Evolutionary conservation across 2,329 filamentous ascomycete species (phyloP).

Genomic region (Macrophomina tecta): DNA sequence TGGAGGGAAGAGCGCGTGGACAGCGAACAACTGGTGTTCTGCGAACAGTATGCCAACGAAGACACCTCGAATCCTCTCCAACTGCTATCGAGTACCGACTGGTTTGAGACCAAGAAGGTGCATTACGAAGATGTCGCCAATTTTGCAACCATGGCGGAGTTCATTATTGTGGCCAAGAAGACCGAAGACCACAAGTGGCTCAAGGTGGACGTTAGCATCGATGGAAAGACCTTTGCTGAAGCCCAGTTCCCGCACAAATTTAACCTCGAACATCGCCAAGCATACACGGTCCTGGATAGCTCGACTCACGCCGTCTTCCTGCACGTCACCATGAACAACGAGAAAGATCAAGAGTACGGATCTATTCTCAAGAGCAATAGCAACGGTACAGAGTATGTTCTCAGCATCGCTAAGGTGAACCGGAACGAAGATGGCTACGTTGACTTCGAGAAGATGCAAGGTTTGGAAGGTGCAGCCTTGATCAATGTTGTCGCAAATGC

Average conservation of each 20-base stretch:
- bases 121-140: slow-evolving; percentile 75
- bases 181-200: slow-evolving; percentile 71
- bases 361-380: slow-evolving; percentile 97
- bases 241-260: slow-evolving; percentile 89
- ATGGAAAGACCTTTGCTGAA: slow-evolving; percentile 80
- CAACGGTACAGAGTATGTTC: slow-evolving; percentile 92
- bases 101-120: slow-evolving; percentile 70
- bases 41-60: slow-evolving; percentile 68
- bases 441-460: slow-evolving; percentile 95
- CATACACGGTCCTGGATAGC: slow-evolving; percentile 93
- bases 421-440: slow-evolving; percentile 78
- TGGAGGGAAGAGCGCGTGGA: slow-evolving; percentile 58
- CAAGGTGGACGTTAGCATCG: slow-evolving; percentile 80
- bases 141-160: slow-evolving; percentile 96
- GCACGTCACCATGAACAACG: slow-evolving; percentile 81
- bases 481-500: slow-evolving; percentile 85
- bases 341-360: slow-evolving; percentile 72
- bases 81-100: slow-evolving; percentile 79
- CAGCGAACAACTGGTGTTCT: slow-evolving; percentile 65
- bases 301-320: slow-evolving; percentile 93
- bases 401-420: slow-evolving; percentile 83
- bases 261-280: slow-evolving; percentile 75
- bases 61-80: slow-evolving; percentile 68
- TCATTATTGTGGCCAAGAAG: slow-evolving; percentile 80
- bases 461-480: slow-evolving; percentile 86